Base-by-base conservation (phyloP, 2,329 filamentous ascomycete genomes). In the Cryphonectria japonica region DNA sequence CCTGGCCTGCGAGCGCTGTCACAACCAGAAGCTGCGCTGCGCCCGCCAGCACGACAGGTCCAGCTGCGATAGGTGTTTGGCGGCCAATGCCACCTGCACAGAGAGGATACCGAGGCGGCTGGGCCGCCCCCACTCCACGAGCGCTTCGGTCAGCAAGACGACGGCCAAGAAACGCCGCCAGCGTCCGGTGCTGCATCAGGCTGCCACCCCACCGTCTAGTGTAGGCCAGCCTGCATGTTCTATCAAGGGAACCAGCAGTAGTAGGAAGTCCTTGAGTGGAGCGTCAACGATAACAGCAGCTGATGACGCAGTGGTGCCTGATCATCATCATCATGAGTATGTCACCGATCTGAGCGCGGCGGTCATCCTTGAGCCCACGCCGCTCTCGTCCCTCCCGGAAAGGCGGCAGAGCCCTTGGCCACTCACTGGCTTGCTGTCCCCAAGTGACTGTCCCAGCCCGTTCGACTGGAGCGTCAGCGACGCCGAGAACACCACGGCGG, bases 11-110 rank as follows among this genome's bases (percentile, higher is more conserved):
- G 63, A 65, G 63, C 63, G 63, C 5, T 65, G 63, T 41, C 63
- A 65, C 11, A 65, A 65, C 63, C 63, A 65, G 43, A 65, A 65
- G 19, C 63, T 65, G 63, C 63, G 63, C 41, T 65, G 63, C 29
- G 41, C 43, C 22, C 63, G 63, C 19, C 63, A 65, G 29, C 43
- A 65, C 13, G 63, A 50, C 63, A 65, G 50, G 63, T 13, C 9
- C 41, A 52, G 63, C 63, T 65, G 63, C 63, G 63, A 65, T 43
- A 52, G 63, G 43, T 65, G 63, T 34, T 29, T 65, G 1, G 13
- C 63, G 11, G 41, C 63, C 26, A 65, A 65, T 29, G 63, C 43
- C 9, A 32, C 43, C 19, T 65, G 63, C 29, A 43, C 63, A 19
- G 63, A 65, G 63, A 65, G 63, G 63, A 52, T 52, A 2, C 63